These are phyloP conservation scores for Xerocomellus intermedius DNA, from an alignment of 768 basidiomycete species.

Conservation along the genomic window DNA sequence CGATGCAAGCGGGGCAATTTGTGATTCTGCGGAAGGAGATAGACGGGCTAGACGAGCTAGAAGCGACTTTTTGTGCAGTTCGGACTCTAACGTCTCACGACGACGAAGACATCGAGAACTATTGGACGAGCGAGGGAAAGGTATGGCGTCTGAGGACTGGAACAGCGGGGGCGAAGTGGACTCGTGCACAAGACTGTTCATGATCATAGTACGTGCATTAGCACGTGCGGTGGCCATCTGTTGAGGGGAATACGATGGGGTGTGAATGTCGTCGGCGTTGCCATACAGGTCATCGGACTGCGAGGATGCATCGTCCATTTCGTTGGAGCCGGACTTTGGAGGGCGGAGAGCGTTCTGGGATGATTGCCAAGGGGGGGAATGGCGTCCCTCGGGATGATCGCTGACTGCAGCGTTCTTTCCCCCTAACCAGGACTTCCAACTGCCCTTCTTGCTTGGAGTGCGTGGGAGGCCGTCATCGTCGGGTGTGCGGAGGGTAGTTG, in stretches of 20 bases:
- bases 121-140: slow-evolving; percentile 62
- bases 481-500: slow-evolving; percentile 53
- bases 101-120: slow-evolving; percentile 35
- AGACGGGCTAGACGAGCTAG: slow-evolving; percentile 44
- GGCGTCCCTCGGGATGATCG: slow-evolving; percentile 28
- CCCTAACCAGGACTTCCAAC: slow-evolving; percentile 59
- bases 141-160: slow-evolving; percentile 31
- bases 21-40: slow-evolving; percentile 39
- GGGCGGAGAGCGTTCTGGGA: slow-evolving; percentile 20
- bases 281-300: slow-evolving; percentile 38
- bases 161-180: slow-evolving; percentile 50
- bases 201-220: slow-evolving; percentile 43
- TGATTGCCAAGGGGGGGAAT: slow-evolving; percentile 34
- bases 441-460: slow-evolving; percentile 41
- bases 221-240: slow-evolving; percentile 33
- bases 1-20: slow-evolving; percentile 45
- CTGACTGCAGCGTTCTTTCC: slow-evolving; percentile 32
- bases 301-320: slow-evolving; percentile 36
- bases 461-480: slow-evolving; percentile 49
- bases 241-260: slow-evolving; percentile 21
- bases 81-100: slow-evolving; percentile 41
- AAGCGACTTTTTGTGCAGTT: slow-evolving; percentile 51
- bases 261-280: slow-evolving; percentile 16
- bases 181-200: slow-evolving; percentile 43
- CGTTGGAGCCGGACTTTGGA: slow-evolving; percentile 22